Percentiles rank a stretch among this genome's conserved stretches.
These are phyloP conservation scores for Linaria vulgaris DNA, from an alignment of 257 asterid species.

Conservation along the genomic window DNA sequence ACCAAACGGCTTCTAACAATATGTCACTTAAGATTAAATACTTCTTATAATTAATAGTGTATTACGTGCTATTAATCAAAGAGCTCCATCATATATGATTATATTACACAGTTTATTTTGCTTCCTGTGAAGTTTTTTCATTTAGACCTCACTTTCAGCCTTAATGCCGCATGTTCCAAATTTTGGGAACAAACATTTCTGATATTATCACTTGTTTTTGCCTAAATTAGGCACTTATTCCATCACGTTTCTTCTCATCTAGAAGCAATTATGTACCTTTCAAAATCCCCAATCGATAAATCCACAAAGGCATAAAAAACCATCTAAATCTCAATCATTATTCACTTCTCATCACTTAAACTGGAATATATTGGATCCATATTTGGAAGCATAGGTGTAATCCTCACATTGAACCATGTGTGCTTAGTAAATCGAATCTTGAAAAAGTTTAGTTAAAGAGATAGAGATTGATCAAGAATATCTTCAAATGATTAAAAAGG, in stretches of 20 bases:
- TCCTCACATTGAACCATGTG: not conserved
- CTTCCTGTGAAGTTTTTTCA: no score
- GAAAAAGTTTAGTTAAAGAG: not conserved
- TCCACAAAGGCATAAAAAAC: not conserved
- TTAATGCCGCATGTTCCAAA: not conserved
- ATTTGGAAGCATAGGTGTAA: not conserved
- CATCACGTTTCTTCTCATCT: not conserved
- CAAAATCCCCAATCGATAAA: not conserved
- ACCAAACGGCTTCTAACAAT: no score
- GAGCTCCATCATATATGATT: no score
- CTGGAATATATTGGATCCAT: not conserved
- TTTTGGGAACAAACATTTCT: not conserved
- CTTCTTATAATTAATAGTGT: no score
- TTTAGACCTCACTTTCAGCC: not conserved
- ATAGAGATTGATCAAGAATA: not conserved
- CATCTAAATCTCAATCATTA: not conserved
- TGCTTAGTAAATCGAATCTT: not conserved
- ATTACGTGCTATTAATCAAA: no score
- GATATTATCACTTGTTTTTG: not conserved
- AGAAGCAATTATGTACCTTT: not conserved
- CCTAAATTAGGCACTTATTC: not conserved
- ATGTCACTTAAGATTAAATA: no score
- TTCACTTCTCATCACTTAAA: not conserved
- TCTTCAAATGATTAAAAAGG: not conserved
- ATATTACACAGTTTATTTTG: no score